Conservation (phyloP, 345 rosid genomes). For the Corchorus capsularis region DNA sequence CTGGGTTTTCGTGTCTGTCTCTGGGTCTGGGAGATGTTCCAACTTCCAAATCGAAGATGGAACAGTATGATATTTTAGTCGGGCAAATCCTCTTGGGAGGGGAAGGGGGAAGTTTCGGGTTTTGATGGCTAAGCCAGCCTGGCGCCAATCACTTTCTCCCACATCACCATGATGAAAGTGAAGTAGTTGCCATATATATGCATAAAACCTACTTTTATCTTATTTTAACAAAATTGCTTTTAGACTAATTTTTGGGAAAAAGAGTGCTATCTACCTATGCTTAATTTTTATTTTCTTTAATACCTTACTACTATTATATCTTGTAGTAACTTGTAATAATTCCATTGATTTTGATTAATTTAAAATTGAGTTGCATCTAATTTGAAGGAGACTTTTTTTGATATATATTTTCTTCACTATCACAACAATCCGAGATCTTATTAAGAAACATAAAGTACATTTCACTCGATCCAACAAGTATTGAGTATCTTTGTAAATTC, state of each 20-base stretch:
- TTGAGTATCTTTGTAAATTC: too few species aligned
- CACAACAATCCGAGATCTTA: neutral
- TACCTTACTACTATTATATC: too few species aligned
- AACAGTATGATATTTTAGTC: neutral
- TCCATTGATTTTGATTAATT: neutral
- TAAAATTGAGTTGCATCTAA: neutral
- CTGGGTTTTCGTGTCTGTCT: neutral
- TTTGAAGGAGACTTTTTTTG: neutral
- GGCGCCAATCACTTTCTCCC: constrained; percentile 13
- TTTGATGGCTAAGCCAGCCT: constrained; percentile 15
- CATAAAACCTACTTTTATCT: too few species aligned
- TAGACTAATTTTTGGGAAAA: too few species aligned
- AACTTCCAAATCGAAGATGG: neutral
- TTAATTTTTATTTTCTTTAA: too few species aligned
- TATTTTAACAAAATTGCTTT: too few species aligned
- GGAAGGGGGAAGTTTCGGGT: neutral
- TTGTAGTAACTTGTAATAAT: too few species aligned
- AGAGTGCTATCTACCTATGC: too few species aligned
- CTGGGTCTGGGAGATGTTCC: neutral
- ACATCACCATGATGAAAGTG: neutral
- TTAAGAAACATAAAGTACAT: too few species aligned
- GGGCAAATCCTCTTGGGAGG: neutral
- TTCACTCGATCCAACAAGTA: too few species aligned
- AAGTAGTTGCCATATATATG: too few species aligned
- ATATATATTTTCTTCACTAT: neutral